Evolutionary conservation across 148 eudicot species (phyloP), one percentile per base, ranked within the genome.

Genomic region (Amaranthus hypochondriacus): DNA sequence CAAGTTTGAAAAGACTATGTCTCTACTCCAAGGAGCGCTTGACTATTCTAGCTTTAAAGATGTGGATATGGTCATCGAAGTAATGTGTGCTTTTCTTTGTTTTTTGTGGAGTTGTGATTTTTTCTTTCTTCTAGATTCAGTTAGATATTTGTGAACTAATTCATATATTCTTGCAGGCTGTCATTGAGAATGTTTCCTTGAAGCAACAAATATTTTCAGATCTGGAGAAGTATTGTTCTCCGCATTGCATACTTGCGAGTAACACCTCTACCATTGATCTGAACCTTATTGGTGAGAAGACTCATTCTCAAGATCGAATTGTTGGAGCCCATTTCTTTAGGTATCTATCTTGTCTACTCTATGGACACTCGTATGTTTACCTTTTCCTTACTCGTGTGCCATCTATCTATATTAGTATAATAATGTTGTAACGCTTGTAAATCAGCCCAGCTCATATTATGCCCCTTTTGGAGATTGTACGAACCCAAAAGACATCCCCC

Each of bases 51-150:
- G 91, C 81, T 91, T 94, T 64, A 84, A 83, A 83, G 97, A 91
- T 63, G 97, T 89, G 71, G 98, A 94, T 87, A 87, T 94, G 91
- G 98, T 94, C 78, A 94, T 94, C 73, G 98, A 94, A 97, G 98
- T 94, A 84, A 10, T 2, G 14, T 67, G 57, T 11, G 73, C 61
- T 54, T 48, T 66, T 72, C 39, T 43, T 39, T 5, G 28, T 56
- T 58, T 15, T 76, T 66, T 9, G 66, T 51, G 10, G 11, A 42
- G 52, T 13, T 57, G 61, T 69, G 13, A 5, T 60, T 59, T 44
- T 58, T 61, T 5, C 48, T 54, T 67, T 62, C 57, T 39, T 44
- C 14, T 60, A 58, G 28, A 3, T 5, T 7, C 46, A 46, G 6
- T 18, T 65, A 75, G 60, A 68, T 15, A 15, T 48, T 21, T 48